A percentile compares a stretch with the other conserved stretches of the same genome.
These are phyloP conservation scores for Periconia sp. DNA, from an alignment of 2,329 filamentous ascomycete genomes.

Conservation along the genomic window DNA sequence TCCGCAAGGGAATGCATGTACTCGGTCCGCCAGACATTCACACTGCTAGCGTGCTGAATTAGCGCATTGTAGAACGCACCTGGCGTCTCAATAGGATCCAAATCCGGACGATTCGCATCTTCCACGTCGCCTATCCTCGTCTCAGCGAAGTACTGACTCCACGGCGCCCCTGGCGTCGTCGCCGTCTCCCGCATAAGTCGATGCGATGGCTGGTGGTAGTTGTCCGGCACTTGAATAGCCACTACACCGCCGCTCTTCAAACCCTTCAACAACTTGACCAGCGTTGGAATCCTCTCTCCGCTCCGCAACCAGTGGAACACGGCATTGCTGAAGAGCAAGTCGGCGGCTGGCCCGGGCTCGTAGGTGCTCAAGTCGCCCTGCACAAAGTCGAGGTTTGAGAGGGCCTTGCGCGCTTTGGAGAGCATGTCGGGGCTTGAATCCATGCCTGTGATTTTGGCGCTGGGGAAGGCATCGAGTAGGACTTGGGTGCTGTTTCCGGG, in stretches of 20 bases:
- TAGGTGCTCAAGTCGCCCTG: conserved; percentile 56
- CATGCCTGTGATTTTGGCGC: conserved; percentile 57
- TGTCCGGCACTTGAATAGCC: conserved; percentile 63
- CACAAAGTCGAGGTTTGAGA: conserved; percentile 53
- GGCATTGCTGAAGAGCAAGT: conserved; percentile 62
- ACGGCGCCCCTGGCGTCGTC: conserved; percentile 36
- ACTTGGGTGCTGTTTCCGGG: conserved; percentile 64
- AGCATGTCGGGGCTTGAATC: conserved; percentile 65
- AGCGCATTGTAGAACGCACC: conserved; percentile 58
- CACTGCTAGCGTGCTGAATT: conserved; percentile 39
- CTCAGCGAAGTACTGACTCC: conserved; percentile 40
- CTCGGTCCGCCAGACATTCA: conserved; percentile 62
- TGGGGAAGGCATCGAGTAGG: conserved; percentile 56
- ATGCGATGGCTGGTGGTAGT: conserved; percentile 58
- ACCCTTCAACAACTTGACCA: conserved; percentile 51
- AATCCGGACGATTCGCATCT: conserved; percentile 33
- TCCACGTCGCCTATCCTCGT: conserved; percentile 22
- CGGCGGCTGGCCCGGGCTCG: conserved; percentile 20
- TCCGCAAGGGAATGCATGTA: conserved; percentile 61
- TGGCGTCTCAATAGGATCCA: conserved; percentile 58
- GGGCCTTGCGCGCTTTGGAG: conserved; percentile 48
- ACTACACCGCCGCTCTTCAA: conserved; percentile 56
- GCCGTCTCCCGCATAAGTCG: conserved; percentile 57
- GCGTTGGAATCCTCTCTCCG: conserved; percentile 51
- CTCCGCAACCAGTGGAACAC: conserved; percentile 64